Percentiles rank a stretch among this genome's conserved stretches.
phyloP scores from a whole-genome alignment of 495 filamentous ascomycete species.

The Penicillium parvum region DNA sequence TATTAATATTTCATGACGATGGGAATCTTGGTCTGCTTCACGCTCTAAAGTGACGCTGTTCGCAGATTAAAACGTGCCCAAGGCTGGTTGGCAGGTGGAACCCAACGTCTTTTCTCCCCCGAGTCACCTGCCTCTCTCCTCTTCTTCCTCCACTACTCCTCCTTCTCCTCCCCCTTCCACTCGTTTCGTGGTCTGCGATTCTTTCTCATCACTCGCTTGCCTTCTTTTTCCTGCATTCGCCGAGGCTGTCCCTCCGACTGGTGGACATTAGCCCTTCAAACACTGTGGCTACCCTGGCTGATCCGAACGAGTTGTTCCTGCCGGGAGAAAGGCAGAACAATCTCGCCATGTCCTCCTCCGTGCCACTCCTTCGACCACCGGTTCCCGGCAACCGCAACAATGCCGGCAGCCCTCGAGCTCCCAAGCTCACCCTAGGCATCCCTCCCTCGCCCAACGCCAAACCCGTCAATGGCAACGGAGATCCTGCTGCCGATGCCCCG shows the following conservation, averaged over 20 bases:
- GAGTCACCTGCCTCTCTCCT: conserved; percentile 22
- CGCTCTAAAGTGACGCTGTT: too few relatives aligned
- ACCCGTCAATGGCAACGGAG: conserved; percentile 49
- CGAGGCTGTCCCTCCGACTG: conserved; percentile 10
- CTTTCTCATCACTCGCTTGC: neutral
- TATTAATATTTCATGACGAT: conserved; percentile 28
- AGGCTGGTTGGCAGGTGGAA: conserved; percentile 8
- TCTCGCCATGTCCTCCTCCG: conserved; percentile 71
- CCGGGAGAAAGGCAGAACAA: conserved; percentile 45
- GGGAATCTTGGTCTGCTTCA: neutral
- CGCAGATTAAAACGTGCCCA: neutral
- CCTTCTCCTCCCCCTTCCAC: conserved; percentile 10
- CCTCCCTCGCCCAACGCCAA: conserved; percentile 77
- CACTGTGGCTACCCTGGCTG: conserved; percentile 43
- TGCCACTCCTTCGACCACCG: conserved; percentile 79
- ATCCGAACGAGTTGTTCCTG: conserved; percentile 47
- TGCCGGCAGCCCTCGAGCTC: conserved; percentile 54
- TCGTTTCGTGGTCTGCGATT: conserved; percentile 9
- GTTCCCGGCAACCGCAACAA: conserved; percentile 68
- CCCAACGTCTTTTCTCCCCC: conserved; percentile 1
- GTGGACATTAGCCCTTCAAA: conserved; percentile 23
- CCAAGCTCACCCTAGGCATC: conserved; percentile 81
- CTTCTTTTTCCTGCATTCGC: conserved; percentile 1
- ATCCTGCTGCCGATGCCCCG: conserved; percentile 15
- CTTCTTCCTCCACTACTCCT: conserved; percentile 5